Base-by-base conservation (phyloP, 805 yeast species). In the Jamesozyma piceae region DNA sequence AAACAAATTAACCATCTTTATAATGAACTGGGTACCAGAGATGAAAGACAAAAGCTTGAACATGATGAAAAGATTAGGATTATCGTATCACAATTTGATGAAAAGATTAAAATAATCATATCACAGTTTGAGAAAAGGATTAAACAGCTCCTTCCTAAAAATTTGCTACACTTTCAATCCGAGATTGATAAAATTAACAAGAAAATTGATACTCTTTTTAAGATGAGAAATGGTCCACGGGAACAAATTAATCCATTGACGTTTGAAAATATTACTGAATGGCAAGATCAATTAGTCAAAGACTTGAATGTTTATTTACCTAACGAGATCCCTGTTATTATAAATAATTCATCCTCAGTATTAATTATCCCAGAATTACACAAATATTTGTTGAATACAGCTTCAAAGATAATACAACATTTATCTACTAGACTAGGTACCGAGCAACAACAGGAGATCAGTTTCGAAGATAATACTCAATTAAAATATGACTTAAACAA, bases 91-190 rank as follows among this genome's bases (percentile, higher is more conserved):
- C 61, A 58, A 44, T 49, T 58, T 19, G 64, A 61, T 39, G 53
- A 52, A 37, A 58, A 57, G 10, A 46, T 61, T 15, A 51, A 56
- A 38, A 48, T 56, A 20, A 53, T 57, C 2, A 53, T 61, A 18
- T 45, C 53, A 18, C 61, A 58, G 44, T 59, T 61, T 42, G 65
- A 61, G 35, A 55, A 56, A 39, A 58, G 57, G 37, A 51, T 61
- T 27, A 61, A 53, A 38, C 53, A 51, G 20, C 35, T 61, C 28
- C 29, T 60, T 19, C 64, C 65, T 5, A 32, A 50, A 14, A 57
- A 58, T 41, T 32, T 59, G 15, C 43, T 51, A 13, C 50, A 45
- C 29, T 46, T 55, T 33, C 51, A 58, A 41, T 41, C 48, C 11
- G 55, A 57, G 33, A 34, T 57, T 20, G 51, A 51, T 18, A 38